phyloP scores from a whole-genome alignment of 2,329 filamentous ascomycete genomes.

The Fusarium subglutinans region DNA sequence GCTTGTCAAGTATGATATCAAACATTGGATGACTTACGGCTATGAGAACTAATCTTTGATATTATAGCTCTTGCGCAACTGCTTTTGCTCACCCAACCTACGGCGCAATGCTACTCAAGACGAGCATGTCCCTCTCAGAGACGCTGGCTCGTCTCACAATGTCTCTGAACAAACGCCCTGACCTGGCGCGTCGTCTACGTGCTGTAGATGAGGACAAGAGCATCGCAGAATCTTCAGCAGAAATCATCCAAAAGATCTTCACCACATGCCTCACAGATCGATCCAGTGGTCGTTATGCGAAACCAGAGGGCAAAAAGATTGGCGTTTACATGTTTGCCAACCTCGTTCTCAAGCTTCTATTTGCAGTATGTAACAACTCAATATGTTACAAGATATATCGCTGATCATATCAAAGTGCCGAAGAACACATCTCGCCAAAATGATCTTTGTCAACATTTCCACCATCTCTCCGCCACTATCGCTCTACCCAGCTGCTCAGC shows the following conservation, averaged over 20 bases:
- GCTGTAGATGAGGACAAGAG: conserved; percentile 73
- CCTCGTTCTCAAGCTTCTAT: conserved; percentile 86
- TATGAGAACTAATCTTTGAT: not conserved
- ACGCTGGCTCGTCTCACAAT: conserved; percentile 85
- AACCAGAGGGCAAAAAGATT: conserved; percentile 83
- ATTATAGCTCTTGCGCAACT: conserved; percentile 77
- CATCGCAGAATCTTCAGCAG: conserved; percentile 86
- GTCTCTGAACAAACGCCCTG: conserved; percentile 81
- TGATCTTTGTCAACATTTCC: conserved; percentile 89
- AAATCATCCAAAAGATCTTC: conserved; percentile 90
- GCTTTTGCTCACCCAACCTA: conserved; percentile 82
- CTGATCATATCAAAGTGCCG: conserved; percentile 64
- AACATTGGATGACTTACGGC: not conserved
- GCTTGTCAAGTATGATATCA: conserved; percentile 73
- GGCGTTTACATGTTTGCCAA: conserved; percentile 95
- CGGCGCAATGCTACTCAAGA: conserved; percentile 83
- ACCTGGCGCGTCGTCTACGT: conserved; percentile 75
- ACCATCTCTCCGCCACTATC: conserved; percentile 82
- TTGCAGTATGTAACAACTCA: conserved; percentile 66
- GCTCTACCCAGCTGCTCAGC: conserved; percentile 84
- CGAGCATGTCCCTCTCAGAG: conserved; percentile 82
- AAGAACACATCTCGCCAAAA: conserved; percentile 83
- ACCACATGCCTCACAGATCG: conserved; percentile 89
- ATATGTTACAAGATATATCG: not conserved
- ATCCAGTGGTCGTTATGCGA: conserved; percentile 70